Conservation (phyloP, 805 yeast genomes). For the Starmerella ratchasimensis region DNA sequence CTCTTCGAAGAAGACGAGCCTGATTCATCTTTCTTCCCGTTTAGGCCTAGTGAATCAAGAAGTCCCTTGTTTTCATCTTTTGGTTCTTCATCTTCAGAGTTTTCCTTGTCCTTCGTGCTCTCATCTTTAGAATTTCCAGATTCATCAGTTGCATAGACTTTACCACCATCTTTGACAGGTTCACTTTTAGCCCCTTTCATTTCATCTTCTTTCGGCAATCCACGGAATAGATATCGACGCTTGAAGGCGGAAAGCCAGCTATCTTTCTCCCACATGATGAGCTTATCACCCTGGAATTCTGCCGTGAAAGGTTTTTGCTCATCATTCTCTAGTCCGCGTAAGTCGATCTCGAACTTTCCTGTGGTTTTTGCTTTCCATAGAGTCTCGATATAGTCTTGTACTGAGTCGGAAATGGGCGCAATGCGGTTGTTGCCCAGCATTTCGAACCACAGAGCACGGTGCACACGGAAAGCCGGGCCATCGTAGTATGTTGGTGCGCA, state of each 20-base stretch:
- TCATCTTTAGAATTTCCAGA: too few species aligned
- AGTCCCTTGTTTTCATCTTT: too few species aligned
- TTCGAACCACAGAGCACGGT: slow-evolving; percentile 75
- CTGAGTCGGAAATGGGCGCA: slow-evolving; percentile 37
- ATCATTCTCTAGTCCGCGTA: slow-evolving; percentile 17
- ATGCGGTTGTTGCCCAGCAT: slow-evolving; percentile 32
- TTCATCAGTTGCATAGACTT: too few species aligned
- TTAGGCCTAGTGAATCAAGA: too few species aligned
- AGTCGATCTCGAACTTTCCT: background rate
- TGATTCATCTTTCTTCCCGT: too few species aligned
- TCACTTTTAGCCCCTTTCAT: background rate
- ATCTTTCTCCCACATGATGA: background rate
- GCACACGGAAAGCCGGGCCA: slow-evolving; percentile 70
- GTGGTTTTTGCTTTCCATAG: slow-evolving; percentile 27
- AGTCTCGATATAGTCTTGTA: slow-evolving; percentile 47
- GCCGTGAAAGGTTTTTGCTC: background rate
- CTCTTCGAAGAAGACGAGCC: background rate
- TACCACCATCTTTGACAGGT: too few species aligned
- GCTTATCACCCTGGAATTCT: background rate
- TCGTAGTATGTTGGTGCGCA: slow-evolving; percentile 72
- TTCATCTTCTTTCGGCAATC: slow-evolving; percentile 1
- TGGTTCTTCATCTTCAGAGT: too few species aligned
- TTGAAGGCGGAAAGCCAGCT: slow-evolving; percentile 5
- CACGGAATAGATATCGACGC: slow-evolving; percentile 3
- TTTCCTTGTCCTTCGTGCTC: too few species aligned